Evolutionary conservation across 2,329 filamentous ascomycete genomes (phyloP), one percentile per base, ranked within the genome.

Genomic region (Penicillium frequentans): DNA sequence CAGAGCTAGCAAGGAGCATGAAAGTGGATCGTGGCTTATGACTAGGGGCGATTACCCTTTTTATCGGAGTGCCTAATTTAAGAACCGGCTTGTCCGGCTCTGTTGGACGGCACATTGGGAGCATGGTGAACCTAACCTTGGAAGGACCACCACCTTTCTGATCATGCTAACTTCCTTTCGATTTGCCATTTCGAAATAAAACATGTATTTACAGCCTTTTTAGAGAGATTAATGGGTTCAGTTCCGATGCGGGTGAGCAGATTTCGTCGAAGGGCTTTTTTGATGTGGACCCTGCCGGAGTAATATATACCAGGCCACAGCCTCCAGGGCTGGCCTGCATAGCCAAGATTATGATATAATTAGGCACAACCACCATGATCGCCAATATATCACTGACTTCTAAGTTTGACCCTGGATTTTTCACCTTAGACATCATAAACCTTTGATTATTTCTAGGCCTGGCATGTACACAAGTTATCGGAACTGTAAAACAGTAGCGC

Each of bases 281-380:
- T 19, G 35, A 23, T 42, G 39, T 47, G 45, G 45, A 47, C 45
- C 45, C 45, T 29, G 8, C 45, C 43, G 51, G 51, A 53, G 31
- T 27, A 53, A 53, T 37, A 16, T 53, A 53, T 53, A 53, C 7
- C 50, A 52, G 50, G 42, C 13, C n/a, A 37, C 51, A 9, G 23
- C 16, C 16, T 19, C 19, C 19, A 19, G 19, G 19, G 19, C 19
- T 16, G 35, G n/a, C 5, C 35, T 19, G 21, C 35, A n/a, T 8
- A 16, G 9, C 26, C 27, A 31, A 14, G 2, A 10, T 37, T 6
- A 13, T 39, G 35, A 51, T 49, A 39, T 24, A 45, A 31, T 27
- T 47, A 47, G 45, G 31, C 7, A 39, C 16, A 37, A 37, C 4
- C n/a, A 7, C 24, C 24, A 26, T 26, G 6, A 26, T 26, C 24